These are phyloP conservation scores for Beta lomatogona DNA, from an alignment of 179 eudicot genomes.

Conservation along the genomic window DNA sequence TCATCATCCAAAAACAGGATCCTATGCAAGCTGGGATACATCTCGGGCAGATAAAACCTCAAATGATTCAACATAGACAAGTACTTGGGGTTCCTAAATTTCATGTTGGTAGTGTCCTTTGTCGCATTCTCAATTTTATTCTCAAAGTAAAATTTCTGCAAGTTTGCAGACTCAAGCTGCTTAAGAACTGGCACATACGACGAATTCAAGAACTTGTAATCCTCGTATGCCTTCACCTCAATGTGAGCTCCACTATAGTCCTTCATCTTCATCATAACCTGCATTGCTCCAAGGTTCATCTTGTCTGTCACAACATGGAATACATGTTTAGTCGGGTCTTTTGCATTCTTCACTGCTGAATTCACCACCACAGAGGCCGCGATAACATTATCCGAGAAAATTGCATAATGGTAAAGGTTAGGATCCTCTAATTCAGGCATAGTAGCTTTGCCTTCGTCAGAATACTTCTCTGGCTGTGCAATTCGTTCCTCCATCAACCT, in stretches of 20 bases:
- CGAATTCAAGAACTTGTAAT: constrained; percentile 87
- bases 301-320: constrained; percentile 93
- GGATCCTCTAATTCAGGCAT: constrained; percentile 85
- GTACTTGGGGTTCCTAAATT: constrained; percentile 94
- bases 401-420: constrained; percentile 79
- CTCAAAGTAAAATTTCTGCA: constrained; percentile 86
- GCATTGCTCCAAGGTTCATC: constrained; percentile 98
- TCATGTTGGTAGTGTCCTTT: constrained; percentile 90
- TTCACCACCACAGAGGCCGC: constrained; percentile 96
- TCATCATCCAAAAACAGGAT: constrained; percentile 92
- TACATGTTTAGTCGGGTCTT: constrained; percentile 86
- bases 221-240: constrained; percentile 91
- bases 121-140: constrained; percentile 88
- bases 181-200: constrained; percentile 89
- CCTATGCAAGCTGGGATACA: constrained; percentile 84
- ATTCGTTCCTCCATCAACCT: constrained; percentile 92
- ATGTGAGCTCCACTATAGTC: constrained; percentile 88
- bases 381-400: constrained; percentile 84
- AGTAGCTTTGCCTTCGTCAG: constrained; percentile 63
- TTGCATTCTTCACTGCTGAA: constrained; percentile 86
- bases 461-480: constrained; percentile 68
- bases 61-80: constrained; percentile 88
- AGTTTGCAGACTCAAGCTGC: constrained; percentile 88
- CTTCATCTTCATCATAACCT: constrained; percentile 89
- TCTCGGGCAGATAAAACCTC: constrained; percentile 89